These are phyloP conservation scores for Emmonsiellopsis sp. DNA, from an alignment of 2,329 filamentous ascomycete genomes.

Conservation along the genomic window DNA sequence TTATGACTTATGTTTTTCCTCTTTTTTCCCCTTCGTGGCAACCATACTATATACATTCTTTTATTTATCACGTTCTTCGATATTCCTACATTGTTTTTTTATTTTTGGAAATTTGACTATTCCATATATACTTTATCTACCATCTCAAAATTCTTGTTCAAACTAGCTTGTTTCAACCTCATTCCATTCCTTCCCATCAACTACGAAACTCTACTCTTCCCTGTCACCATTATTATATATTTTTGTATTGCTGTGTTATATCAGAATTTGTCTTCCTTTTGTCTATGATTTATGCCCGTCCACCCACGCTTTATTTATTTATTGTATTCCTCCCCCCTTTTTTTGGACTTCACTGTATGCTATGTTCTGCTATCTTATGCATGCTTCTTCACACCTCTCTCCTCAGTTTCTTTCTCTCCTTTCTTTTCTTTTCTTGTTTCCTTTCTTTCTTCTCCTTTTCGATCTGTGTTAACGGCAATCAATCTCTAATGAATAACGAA, in stretches of 20 bases:
- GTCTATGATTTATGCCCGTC: too few species aligned
- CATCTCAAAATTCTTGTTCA: too few species aligned
- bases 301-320: too few species aligned
- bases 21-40: constrained; percentile 18
- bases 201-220: too few species aligned
- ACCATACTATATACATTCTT: too few species aligned
- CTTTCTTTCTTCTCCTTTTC: neutral
- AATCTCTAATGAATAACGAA: too few species aligned
- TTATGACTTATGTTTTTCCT: constrained; percentile 18
- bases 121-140: too few species aligned
- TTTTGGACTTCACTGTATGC: neutral
- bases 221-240: neutral
- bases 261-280: neutral
- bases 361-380: neutral
- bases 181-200: too few species aligned
- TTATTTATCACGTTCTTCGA: too few species aligned
- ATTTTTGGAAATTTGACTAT: constrained; percentile 4
- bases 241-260: neutral
- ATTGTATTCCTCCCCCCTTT: constrained; percentile 6
- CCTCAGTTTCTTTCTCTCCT: constrained; percentile 11
- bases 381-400: constrained; percentile 1
- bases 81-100: constrained; percentile 11
- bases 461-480: neutral
- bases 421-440: constrained; percentile 18
- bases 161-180: too few species aligned